phyloP scores from a whole-genome alignment of 169 alveolate genomes.

The Plasmodium gallinaceum region DNA sequence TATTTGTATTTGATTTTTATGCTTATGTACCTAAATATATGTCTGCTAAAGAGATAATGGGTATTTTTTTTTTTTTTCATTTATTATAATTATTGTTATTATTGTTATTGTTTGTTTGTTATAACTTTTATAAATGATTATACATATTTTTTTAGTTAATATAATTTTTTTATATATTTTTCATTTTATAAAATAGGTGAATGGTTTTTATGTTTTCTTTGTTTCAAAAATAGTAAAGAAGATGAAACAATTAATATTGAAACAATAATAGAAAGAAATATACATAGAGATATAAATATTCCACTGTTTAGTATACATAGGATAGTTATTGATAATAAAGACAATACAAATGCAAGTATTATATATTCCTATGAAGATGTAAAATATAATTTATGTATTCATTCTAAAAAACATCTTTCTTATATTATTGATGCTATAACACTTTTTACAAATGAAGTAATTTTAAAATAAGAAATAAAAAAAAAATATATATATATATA shows the following conservation, averaged over 20 bases:
- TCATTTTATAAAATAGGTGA: slow-evolving; percentile 24
- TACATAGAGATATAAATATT: slow-evolving; percentile 74
- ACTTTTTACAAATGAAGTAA: slow-evolving; percentile 76
- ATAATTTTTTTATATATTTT: not conserved
- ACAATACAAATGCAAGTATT: slow-evolving; percentile 68
- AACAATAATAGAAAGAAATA: slow-evolving; percentile 74
- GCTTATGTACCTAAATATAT: slow-evolving; percentile 72
- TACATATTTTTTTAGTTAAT: not conserved
- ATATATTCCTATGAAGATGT: slow-evolving; percentile 67
- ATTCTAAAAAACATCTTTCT: slow-evolving; percentile 49
- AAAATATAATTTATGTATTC: slow-evolving; percentile 56
- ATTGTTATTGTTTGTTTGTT: not conserved
- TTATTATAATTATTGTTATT: not conserved
- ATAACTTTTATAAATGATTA: not conserved
- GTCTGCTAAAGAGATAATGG: slow-evolving; percentile 76
- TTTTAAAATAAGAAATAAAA: not conserved
- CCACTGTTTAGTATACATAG: slow-evolving; percentile 67
- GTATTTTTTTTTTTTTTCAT: slow-evolving; percentile 16
- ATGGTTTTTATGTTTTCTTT: slow-evolving; percentile 73
- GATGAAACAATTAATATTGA: slow-evolving; percentile 59
- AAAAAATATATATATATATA: not conserved
- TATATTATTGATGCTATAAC: slow-evolving; percentile 77
- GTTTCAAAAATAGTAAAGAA: slow-evolving; percentile 58
- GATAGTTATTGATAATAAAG: slow-evolving; percentile 57
- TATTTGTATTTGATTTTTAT: slow-evolving; percentile 73